Base-by-base conservation (phyloP, 2,329 filamentous ascomycete species). In the Onygenales sp. region DNA sequence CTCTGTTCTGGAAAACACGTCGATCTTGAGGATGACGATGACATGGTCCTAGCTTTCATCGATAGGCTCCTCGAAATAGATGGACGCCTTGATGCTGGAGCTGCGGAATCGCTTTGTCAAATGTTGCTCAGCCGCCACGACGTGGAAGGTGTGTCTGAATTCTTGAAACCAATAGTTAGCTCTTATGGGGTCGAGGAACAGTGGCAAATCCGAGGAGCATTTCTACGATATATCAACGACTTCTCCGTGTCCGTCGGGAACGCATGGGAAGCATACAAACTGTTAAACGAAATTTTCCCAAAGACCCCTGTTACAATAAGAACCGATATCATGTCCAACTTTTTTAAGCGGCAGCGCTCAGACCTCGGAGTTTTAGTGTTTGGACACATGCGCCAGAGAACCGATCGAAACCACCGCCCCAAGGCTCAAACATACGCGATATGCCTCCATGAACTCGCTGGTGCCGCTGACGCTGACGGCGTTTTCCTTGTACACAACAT, bases 281-380 rank as follows among this genome's bases (percentile, higher is more conserved):
- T 85, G n/a, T 62, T 83, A 42, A 75, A 74, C 36, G 66, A 77
- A n/a, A 73, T 78, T 8, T 84, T 85, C 58, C 72, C 77, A 64
- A 87, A 76, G 69, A 85, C 85, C 0, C 76, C 81, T n/a, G 76
- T 82, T 5, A 73, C 77, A 2, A 76, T 80, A 49, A 85, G 92
- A 8, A 82, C 84, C 11, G 70, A 77, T 31, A 75, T 96, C 44
- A 95, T 98, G 87, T 78, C 84, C 21, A 76, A 80, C 21, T 96
- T 97, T 71, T 95, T 94, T 65, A 72, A 78, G 7, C 84, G 89
- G 41, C 78, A 81, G 32, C 83, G 90, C 9, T 78, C 88, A 10
- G 91, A 97, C 63, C 90, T 96, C 79, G 91, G 88, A 2, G 83
- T 83, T 46, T 79, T 90, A 57, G 83, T 95, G 36, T 96, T 98